Base-by-base conservation (phyloP, 257 asterid genomes). In the Nicotiana attenuata region DNA sequence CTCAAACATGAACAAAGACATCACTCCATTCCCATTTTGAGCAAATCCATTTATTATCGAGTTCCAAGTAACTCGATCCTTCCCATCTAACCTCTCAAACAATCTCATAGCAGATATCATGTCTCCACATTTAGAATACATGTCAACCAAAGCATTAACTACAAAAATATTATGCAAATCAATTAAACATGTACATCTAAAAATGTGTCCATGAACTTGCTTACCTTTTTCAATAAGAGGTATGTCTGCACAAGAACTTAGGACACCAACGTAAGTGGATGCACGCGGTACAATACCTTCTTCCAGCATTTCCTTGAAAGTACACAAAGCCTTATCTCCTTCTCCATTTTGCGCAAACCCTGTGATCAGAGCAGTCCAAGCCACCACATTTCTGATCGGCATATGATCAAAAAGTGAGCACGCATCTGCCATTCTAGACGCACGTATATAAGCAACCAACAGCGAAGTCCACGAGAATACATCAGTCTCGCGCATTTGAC, bases 91-190 rank as follows among this genome's bases (percentile, higher is more conserved):
- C 31, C 84, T 81, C 33, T 88, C 88, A 57, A 93, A 91, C 82
- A 90, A 76, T 57, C 81, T 83, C 86, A 80, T 57, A 59, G 94
- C 85, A 45, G 89, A 86, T 79, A 41, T 82, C 87, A 85, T 87
- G 85, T 91, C 89, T 35, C 94, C 96, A 41, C 92, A 90, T 85
- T 91, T 91, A 82, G 92, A 86, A 81, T 93, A 93, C 90, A 93
- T 85, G 85, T 91, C 92, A 31, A 91, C 83, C 52, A 92, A 77
- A 29, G 94, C 91, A 76, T 93, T 93, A 59, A 81, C 65, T 68
- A 90, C 28, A 71, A 84, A 89, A 24, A 85, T 84, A 63, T 88
- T 91, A 83, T 81, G 88, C 41, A 84, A 80, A 59, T 86, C 33
- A 50, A 38, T 9, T 3, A 50, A 66, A 52, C 57, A 63, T 66